Base-by-base conservation (phyloP, 2,329 filamentous ascomycete species). In the Cladosporium sp. region DNA sequence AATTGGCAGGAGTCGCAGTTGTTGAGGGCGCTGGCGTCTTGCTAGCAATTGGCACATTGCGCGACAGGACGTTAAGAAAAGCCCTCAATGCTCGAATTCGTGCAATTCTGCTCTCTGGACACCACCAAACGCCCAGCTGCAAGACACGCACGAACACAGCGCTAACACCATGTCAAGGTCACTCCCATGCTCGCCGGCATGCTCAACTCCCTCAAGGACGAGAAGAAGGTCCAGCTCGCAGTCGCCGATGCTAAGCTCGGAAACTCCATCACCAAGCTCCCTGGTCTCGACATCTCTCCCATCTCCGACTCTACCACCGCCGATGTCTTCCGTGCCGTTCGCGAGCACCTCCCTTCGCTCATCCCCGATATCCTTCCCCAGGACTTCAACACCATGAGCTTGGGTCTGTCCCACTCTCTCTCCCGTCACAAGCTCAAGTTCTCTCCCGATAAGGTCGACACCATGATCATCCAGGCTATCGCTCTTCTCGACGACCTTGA, bases 361-460 rank as follows among this genome's bases (percentile, higher is more conserved):
- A 93, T 99, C 67, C 92, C 94, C 62, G 92, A 91, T 55, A 85
- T 99, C 63, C 80, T 88, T 51, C 87, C 90, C 55, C 84, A 91
- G 70, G 93, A 94, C 73, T 86, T 97, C 72, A 88, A 91, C 72
- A 94, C 92, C 69, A 97, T 97, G 89, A 88, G 90, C 22, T 84
- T 99, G 61, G 94, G 94, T 85, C 87, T 99, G 52, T 96, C 93
- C 37, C 94, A 99, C 80, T 97, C 92, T 59, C 87, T 99, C 70
- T 96, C 93, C 50, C 88, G 92, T 64, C 92, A 99, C 80, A 97
- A 96, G 83, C 86, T 99, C 72, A 97, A 97, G 82, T 99, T 99
- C 79, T 96, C 91, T 8, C 89, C 93, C 59, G 92, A 99, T 73
- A 99, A 99, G 83, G 93, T 99, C 67, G 94, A 99, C 74, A 94